Base-by-base conservation (phyloP, 805 yeast genomes). In the Kodamaea hsintzibuensis region DNA sequence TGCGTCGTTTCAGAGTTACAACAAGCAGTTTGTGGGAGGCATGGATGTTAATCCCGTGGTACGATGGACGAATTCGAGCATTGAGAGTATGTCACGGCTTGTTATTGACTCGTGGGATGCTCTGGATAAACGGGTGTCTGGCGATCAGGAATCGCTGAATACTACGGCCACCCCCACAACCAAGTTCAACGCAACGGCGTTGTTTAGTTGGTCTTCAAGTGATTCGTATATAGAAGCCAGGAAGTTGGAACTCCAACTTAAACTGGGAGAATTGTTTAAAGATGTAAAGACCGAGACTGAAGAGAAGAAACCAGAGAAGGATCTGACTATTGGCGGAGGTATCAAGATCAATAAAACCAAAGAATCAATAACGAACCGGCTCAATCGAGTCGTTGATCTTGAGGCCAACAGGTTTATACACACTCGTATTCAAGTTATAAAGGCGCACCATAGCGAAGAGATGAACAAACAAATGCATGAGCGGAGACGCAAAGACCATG, bases 151-250 rank as follows among this genome's bases (percentile, higher is more conserved):
- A 47, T 25, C 44, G 42, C 33, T 47, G 27, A 56, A 55, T 45
- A 40, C 2, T 12, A 9, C 35, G 3, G 35, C 10, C 35, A 30
- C 35, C 13, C 35, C 35, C 10, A 9, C 35, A 30, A 30, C 54
- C 49, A 48, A 40, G 14, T 19, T 42, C 51, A 39, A 48, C 2
- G 66, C 75, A 18, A 74, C 67, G 55, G 65, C 72, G n/a, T 63
- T 76, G 39, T 76, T 76, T 53, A 64, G 71, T 49, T 76, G 80
- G 80, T 72, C 78, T 14, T 73, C 79, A 1, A 69, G 73, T 30
- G 80, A 76, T 47, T 64, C 68, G 9, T 73, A 73, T 53, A 68
- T 76, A 9, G 68, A 65, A 19, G 66, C 67, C 1, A 60, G 78
- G 30, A 69, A 66, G 53, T 54, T 57, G 30, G 71, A 70, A 46